phyloP scores from a whole-genome alignment of 768 basidiomycete genomes.

The Auricularia heimuer region DNA sequence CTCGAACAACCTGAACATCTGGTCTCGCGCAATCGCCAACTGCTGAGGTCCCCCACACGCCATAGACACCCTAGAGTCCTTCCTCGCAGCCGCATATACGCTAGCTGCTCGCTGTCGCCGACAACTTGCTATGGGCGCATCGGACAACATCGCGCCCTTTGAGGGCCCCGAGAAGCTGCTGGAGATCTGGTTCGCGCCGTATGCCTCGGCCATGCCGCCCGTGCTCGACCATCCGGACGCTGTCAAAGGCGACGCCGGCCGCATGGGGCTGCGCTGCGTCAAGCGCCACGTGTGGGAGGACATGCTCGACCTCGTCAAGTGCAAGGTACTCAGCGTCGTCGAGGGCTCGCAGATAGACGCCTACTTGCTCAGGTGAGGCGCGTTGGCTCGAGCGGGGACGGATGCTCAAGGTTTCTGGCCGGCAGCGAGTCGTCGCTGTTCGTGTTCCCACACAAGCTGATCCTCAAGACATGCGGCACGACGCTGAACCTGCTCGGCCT shows the following conservation, averaged over 20 bases:
- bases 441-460: constrained; percentile 87
- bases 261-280: constrained; percentile 68
- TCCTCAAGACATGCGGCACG: constrained; percentile 98
- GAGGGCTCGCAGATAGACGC: constrained; percentile 89
- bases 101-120: background rate
- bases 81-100: background rate
- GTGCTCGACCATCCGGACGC: constrained; percentile 19
- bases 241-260: constrained; percentile 28
- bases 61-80: background rate
- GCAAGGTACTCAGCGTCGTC: constrained; percentile 87
- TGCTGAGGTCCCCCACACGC: background rate
- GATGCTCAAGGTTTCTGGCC: background rate
- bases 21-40: background rate
- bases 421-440: constrained; percentile 96
- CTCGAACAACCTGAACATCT: background rate
- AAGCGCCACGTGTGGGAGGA: constrained; percentile 80
- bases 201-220: constrained; percentile 44
- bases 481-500: constrained; percentile 95
- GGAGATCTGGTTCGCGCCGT: constrained; percentile 95
- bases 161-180: constrained; percentile 93
- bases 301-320: constrained; percentile 94
- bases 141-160: constrained; percentile 38
- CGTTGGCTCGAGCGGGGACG: background rate
- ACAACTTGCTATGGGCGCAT: background rate
- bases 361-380: constrained; percentile 81